phyloP scores from a whole-genome alignment of 2,329 filamentous ascomycete species.

The Aureobasidium sp. region DNA sequence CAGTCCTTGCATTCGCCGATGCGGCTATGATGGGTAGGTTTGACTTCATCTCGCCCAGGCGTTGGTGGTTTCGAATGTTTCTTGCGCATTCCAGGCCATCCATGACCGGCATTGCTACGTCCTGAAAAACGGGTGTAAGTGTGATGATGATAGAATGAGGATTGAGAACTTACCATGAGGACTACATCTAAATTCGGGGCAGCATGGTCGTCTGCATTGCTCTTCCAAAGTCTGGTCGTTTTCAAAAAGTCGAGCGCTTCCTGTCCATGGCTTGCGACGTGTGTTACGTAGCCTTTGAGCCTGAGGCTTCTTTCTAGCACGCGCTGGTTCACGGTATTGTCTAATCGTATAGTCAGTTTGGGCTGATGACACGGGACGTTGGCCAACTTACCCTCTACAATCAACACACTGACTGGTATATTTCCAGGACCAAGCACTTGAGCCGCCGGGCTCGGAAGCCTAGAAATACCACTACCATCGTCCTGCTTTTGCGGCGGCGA shows the following conservation, averaged over 20 bases:
- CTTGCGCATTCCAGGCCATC: constrained; percentile 62
- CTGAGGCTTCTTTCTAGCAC: constrained; percentile 23
- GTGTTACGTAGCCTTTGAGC: constrained; percentile 21
- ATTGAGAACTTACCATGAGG: background rate
- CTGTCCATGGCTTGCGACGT: constrained; percentile 22
- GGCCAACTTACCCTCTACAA: constrained; percentile 22
- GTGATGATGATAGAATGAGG: background rate
- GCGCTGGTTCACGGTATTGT: constrained; percentile 23
- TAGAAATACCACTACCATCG: constrained; percentile 25
- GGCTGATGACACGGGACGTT: constrained; percentile 22
- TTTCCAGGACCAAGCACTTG: constrained; percentile 26
- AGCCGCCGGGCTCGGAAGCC: constrained; percentile 28
- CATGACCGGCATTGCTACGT: constrained; percentile 59
- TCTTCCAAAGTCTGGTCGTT: constrained; percentile 16
- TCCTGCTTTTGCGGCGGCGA: constrained; percentile 26
- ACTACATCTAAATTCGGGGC: background rate
- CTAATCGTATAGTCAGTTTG: constrained; percentile 1
- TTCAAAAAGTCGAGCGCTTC: constrained; percentile 23
- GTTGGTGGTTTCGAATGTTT: constrained; percentile 53
- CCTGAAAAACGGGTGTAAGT: background rate
- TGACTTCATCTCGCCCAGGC: constrained; percentile 46
- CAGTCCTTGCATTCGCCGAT: constrained; percentile 63
- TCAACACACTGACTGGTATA: constrained; percentile 19
- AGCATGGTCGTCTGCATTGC: background rate
- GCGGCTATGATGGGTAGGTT: constrained; percentile 67